Conservation (phyloP, 2,329 filamentous ascomycete genomes). For the Aspergillus oerlinghausenensis region DNA sequence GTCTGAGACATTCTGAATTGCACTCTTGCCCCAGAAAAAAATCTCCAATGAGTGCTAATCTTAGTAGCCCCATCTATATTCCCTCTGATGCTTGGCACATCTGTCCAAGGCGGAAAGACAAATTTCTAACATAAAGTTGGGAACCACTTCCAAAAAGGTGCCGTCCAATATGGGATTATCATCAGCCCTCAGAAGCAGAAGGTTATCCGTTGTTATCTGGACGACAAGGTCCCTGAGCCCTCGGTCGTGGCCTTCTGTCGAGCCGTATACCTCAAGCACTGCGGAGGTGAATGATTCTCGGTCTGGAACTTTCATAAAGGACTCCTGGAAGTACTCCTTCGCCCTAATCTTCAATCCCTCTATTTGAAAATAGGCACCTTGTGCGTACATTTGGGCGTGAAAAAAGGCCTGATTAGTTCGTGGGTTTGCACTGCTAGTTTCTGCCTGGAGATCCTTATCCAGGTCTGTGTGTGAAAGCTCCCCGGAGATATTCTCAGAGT, state of each 20-base stretch:
- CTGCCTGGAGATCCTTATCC: too few relatives aligned
- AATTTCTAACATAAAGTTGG: not conserved
- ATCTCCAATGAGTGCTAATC: too few relatives aligned
- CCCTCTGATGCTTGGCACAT: not conserved
- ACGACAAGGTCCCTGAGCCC: not conserved
- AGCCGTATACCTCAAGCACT: not conserved
- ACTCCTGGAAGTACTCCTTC: not conserved
- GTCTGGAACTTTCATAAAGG: not conserved
- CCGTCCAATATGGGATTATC: not conserved
- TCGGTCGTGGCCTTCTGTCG: not conserved
- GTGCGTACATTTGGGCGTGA: not conserved
- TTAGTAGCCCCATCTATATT: too few relatives aligned
- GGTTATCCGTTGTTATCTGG: not conserved
- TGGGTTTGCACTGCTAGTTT: not conserved
- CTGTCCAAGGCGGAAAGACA: not conserved
- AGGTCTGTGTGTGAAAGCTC: too few relatives aligned
- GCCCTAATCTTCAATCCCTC: not conserved
- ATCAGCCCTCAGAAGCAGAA: not conserved
- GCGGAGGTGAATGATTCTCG: not conserved
- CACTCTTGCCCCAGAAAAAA: too few relatives aligned
- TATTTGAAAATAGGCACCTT: not conserved
- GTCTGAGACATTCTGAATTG: too few relatives aligned
- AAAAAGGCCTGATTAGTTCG: not conserved
- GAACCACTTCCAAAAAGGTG: not conserved
- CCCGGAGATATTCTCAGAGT: too few relatives aligned